These are phyloP conservation scores for Trichoderma sp. DNA, from an alignment of 2,329 filamentous ascomycete genomes.

Conservation along the genomic window DNA sequence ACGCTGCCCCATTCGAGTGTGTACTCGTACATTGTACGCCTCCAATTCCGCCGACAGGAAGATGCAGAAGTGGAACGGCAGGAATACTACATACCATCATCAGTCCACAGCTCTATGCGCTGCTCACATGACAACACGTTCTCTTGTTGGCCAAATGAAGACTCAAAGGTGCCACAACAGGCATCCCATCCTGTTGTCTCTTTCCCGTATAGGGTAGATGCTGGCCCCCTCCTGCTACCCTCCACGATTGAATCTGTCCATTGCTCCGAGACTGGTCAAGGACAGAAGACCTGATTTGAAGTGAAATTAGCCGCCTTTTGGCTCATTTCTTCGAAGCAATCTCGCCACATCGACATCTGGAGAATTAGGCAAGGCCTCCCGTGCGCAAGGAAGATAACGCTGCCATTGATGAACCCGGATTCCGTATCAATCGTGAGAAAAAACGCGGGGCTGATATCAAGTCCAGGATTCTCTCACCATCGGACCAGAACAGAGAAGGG, in stretches of 20 bases:
- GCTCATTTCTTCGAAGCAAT: neutral
- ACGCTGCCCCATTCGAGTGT: constrained; percentile 5
- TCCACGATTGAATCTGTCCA: neutral
- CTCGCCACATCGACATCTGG: neutral
- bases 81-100: neutral
- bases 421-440: neutral
- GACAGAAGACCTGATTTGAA: neutral
- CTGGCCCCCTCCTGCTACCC: neutral
- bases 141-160: neutral
- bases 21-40: neutral
- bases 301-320: neutral
- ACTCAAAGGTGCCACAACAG: neutral
- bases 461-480: neutral
- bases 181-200: neutral
- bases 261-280: neutral
- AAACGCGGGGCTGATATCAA: neutral
- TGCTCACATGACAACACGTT: constrained; percentile 17
- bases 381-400: neutral
- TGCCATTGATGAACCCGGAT: neutral
- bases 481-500: neutral
- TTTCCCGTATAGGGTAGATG: neutral
- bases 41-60: neutral
- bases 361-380: neutral
- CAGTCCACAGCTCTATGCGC: neutral
- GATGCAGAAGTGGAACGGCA: neutral